Base-by-base conservation (phyloP, 140 eudicot genomes). In the Erigeron philadelphicus region DNA sequence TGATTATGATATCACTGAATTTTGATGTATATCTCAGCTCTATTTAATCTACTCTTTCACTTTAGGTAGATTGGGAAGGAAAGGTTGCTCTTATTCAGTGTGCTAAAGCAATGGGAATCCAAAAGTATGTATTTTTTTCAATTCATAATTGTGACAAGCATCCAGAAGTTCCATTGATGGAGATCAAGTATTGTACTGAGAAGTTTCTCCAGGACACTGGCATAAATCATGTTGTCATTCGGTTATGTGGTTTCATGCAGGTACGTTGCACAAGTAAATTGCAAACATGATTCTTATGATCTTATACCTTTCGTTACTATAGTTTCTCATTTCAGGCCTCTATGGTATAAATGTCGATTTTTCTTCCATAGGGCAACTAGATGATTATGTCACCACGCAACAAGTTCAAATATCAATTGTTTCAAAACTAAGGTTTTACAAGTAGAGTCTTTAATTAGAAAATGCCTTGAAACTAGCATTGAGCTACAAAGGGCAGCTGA, bases 61-160 rank as follows among this genome's bases (percentile, higher is more conserved):
- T 90, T 75, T 89, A 93, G 98, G 98, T 93, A 83, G 98, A 93
- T 75, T 93, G 98, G 98, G 98, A 89, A 89, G 98, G 98, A 78
- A 93, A 93, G 73, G 95, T 93, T 86, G 98, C 98, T 80, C 95
- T 93, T 31, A 86, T 93, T 81, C 98, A 93, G 81, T 93, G 98
- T 83, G 98, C 98, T 57, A 93, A 93, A 80, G 98, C 98, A 76
- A 93, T 93, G 98, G 98, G 95, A 43, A 83, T 93, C 61, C 98
- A 93, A 65, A 93, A 93, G 63, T 93, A 63, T 10, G 85, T 93
- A 40, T 93, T 93, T 72, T 93, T 79, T 70, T 93, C 98, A 41
- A 93, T 93, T 75, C 98, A 93, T 75, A 93, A 93, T 59, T 93
- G 98, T 75, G 98, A 93, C 84, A 93, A 93, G 81, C 98, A 93